Evolutionary conservation across 805 yeast genomes (phyloP).

Genomic region (Metschnikowia amazonensis): DNA sequence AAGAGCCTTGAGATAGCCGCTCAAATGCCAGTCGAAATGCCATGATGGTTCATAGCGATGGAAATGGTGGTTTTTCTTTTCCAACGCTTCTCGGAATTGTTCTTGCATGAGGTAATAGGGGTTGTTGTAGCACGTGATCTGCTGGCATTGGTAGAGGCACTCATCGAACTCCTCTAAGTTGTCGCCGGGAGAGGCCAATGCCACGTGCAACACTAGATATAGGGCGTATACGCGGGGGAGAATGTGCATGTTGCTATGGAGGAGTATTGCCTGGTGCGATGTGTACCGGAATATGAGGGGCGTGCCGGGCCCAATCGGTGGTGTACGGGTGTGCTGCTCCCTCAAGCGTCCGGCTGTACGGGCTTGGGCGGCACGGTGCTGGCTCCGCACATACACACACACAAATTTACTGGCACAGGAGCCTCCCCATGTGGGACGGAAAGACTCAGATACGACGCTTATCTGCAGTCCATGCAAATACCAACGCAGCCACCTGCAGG

Average conservation of each 20-base stretch:
- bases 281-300: constrained; percentile 1
- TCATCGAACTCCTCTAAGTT: constrained; percentile 52
- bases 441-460: too few species aligned
- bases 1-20: constrained; percentile 41
- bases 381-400: too few species aligned
- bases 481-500: too few species aligned
- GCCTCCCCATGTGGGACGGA: too few species aligned
- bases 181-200: constrained; percentile 53
- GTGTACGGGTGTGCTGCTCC: neutral
- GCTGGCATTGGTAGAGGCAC: constrained; percentile 51
- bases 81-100: constrained; percentile 20
- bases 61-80: constrained; percentile 17
- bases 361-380: too few species aligned
- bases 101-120: constrained; percentile 26
- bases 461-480: too few species aligned
- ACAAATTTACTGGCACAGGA: too few species aligned
- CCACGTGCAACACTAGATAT: neutral
- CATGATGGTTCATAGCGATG: constrained; percentile 30
- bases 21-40: constrained; percentile 40
- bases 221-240: constrained; percentile 2
- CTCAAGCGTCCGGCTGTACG: too few species aligned
- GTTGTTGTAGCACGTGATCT: constrained; percentile 31
- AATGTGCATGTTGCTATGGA: neutral
- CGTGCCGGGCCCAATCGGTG: constrained; percentile 1
- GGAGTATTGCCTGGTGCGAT: neutral